Percentiles rank a stretch among this genome's conserved stretches.
Evolutionary conservation across 2,329 filamentous ascomycete genomes (phyloP).

Genomic region (Colletotrichum cordylinicola): DNA sequence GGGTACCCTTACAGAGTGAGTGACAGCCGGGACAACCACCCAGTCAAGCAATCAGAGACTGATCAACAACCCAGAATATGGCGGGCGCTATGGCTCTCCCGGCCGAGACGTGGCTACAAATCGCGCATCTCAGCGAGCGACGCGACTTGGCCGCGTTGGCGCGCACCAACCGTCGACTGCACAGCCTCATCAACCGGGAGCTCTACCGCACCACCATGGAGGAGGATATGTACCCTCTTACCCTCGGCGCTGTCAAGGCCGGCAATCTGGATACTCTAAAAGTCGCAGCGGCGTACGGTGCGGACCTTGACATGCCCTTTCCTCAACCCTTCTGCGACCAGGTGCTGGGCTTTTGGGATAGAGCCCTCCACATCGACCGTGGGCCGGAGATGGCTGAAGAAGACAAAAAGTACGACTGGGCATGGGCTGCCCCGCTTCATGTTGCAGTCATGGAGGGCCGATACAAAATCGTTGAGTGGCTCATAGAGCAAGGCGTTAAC

Average conservation of each 20-base stretch:
- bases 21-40: neutral
- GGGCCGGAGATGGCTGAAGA: accelerated
- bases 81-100: neutral
- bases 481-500: neutral
- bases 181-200: neutral
- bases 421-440: neutral
- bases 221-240: neutral
- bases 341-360: neutral
- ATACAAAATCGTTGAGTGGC: neutral
- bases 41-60: neutral
- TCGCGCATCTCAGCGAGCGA: neutral
- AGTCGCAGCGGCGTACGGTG: neutral
- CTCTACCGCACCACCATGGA: neutral
- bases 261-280: neutral
- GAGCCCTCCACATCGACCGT: neutral
- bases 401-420: neutral
- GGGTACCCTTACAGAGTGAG: neutral
- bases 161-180: neutral
- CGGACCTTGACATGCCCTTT: neutral
- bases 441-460: neutral
- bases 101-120: neutral
- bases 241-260: neutral
- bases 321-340: neutral
- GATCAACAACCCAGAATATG: neutral
- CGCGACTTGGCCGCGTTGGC: neutral